Evolutionary conservation across 2,329 filamentous ascomycete genomes (phyloP).

Genomic region (Colletotrichum sp.): DNA sequence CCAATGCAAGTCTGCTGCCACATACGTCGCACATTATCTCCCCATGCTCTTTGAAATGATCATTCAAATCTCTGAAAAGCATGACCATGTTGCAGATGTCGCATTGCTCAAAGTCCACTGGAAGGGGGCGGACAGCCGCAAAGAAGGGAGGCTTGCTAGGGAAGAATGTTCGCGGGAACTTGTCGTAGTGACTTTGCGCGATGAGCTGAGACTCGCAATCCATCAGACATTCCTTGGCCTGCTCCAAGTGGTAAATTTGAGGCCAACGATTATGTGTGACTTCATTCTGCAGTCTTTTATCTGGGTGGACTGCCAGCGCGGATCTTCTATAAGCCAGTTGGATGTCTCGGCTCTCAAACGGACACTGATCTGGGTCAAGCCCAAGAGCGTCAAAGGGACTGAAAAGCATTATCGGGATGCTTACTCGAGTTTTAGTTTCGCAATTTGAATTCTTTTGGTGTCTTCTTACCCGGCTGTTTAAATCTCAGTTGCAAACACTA

Average conservation of each 20-base stretch:
- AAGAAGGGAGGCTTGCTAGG: neutral
- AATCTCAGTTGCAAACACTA: neutral
- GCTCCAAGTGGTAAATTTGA: neutral
- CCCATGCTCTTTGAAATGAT: neutral
- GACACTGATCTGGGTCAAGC: neutral
- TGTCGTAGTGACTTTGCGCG: neutral
- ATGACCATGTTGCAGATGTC: neutral
- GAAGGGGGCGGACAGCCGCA: neutral
- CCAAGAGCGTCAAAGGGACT: neutral
- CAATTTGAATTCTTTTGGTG: accelerated
- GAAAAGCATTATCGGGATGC: neutral
- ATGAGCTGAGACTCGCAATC: neutral
- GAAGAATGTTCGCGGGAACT: neutral
- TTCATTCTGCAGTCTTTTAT: accelerated
- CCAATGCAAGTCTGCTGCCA: neutral
- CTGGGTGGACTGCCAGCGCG: neutral
- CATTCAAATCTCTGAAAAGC: neutral
- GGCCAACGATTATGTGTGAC: neutral
- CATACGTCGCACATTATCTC: neutral
- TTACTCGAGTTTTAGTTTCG: accelerated
- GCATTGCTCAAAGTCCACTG: neutral
- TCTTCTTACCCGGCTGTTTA: neutral
- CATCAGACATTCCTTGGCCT: neutral
- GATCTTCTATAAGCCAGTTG: neutral
- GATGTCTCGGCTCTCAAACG: neutral